phyloP scores from a whole-genome alignment of 352 stramenopile species.

The Globisporangium emineosum region DNA sequence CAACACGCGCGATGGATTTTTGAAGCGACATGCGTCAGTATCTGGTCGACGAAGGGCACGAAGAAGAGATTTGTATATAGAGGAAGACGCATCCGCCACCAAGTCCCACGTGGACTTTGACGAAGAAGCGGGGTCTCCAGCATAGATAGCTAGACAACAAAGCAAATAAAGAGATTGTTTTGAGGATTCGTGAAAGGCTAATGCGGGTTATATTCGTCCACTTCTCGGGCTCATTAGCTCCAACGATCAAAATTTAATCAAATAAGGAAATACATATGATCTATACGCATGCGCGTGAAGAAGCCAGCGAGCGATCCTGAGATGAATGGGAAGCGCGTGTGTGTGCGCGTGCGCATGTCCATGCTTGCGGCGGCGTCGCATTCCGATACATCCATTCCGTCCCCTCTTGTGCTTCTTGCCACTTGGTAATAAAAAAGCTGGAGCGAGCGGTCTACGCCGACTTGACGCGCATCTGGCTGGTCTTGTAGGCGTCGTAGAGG shows the following conservation, averaged over 20 bases:
- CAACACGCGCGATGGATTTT: neutral
- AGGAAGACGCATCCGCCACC: neutral
- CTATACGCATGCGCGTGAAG: constrained; percentile 6
- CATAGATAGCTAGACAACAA: neutral
- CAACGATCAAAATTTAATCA: neutral
- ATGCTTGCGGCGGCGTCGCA: neutral
- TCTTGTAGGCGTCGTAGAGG: constrained; percentile 80
- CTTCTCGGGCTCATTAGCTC: constrained; percentile 1
- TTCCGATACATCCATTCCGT: neutral
- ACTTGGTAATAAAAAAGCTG: constrained; percentile 15
- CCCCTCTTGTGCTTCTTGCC: neutral
- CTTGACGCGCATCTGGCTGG: constrained; percentile 60
- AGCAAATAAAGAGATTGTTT: neutral
- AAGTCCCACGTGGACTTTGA: neutral
- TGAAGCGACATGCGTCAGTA: neutral
- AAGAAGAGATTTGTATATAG: constrained; percentile 9
- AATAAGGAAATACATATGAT: constrained; percentile 13
- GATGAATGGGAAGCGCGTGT: neutral
- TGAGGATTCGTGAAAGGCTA: neutral
- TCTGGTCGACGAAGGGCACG: neutral
- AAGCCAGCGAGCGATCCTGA: neutral
- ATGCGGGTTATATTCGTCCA: constrained; percentile 12
- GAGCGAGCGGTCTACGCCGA: constrained; percentile 25
- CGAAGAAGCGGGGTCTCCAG: neutral
- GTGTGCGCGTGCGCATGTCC: neutral